Percentiles rank a stretch among this genome's conserved stretches.
These are phyloP conservation scores for Phylloporus sp. DNA, from an alignment of 768 basidiomycete genomes.

Conservation along the genomic window DNA sequence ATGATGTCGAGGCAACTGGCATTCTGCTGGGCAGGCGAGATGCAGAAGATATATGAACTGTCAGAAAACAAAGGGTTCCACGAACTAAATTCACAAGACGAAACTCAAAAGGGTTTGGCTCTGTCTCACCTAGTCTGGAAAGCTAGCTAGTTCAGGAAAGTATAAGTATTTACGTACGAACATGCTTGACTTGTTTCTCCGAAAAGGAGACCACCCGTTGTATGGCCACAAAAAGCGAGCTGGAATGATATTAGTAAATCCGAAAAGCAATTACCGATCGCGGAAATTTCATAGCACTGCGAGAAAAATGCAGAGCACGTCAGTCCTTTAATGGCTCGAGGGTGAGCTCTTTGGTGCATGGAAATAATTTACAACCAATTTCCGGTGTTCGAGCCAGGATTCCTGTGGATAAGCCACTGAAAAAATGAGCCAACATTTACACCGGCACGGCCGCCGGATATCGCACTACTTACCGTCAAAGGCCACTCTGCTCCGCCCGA, in stretches of 20 bases:
- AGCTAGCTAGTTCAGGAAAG: conserved; percentile 9
- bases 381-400: conserved; percentile 20
- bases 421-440: conserved; percentile 2
- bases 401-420: conserved; percentile 9
- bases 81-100: neutral
- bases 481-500: conserved; percentile 14
- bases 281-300: conserved; percentile 27
- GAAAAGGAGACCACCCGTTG: conserved; percentile 17
- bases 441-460: conserved; percentile 14
- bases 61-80: neutral
- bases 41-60: conserved; percentile 1
- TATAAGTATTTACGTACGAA: conserved; percentile 23
- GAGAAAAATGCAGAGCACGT: conserved; percentile 20
- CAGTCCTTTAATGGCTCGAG: conserved; percentile 7
- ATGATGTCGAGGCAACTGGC: conserved; percentile 6
- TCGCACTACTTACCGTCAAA: conserved; percentile 17
- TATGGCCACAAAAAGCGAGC: conserved; percentile 24
- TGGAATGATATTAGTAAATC: conserved; percentile 25
- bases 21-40: neutral
- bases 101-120: conserved; percentile 18
- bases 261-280: conserved; percentile 25
- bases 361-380: conserved; percentile 20
- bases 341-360: conserved; percentile 8
- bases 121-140: conserved; percentile 25
- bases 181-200: conserved; percentile 13